Evolutionary conservation across 2,329 filamentous ascomycete genomes (phyloP), one percentile per base, ranked within the genome.

Genomic region (Tolypocladium amazonense): DNA sequence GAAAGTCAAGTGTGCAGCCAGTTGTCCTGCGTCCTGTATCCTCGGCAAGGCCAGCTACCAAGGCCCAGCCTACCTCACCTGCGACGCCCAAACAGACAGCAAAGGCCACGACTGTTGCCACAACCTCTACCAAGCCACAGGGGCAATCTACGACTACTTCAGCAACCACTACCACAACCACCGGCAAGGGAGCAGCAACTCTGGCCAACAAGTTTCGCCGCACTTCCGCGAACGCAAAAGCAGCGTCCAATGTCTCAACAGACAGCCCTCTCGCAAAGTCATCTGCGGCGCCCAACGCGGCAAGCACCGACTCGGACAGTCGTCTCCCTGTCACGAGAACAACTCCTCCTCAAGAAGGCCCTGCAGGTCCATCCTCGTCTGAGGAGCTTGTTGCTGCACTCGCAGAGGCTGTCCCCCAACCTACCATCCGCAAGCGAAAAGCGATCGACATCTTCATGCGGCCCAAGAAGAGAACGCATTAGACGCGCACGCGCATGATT

Each of bases 391-490:
- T 56, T 8, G 37, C 53, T 30, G 25, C 56, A 14, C 41, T 53
- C 5, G n/a, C 47, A 9, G 56, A 59, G 25, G 41, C 59, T 33
- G 7, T 47, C 20, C 23, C 56, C 23, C n/a, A 35, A 9, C 27
- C 54, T 33, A 4, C 65, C 3, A 57, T 64, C 11, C 70, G 72
- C 50, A 81, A 81, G 65, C 74, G 79, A 58, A 79, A 79, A 65
- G 67, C 71, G 0, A 75, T 77, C 5, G 76, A 77, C 62, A 71
- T 81, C n/a, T 83, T 83, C 62, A 80, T 81, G 77, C 73, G 71
- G 53, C 76, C 73, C 7, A 79, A 78, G 68, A 81, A 76, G 67
- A 66, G 66, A 58, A 62, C 52, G 53, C 43, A 56, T 11, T 60
- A 60, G 47, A 54, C 20, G 27, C 57, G 23, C 47, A 45, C 33